A percentile compares a stretch with the other conserved stretches of the same genome.
These are phyloP conservation scores for Quercus ilex DNA, from an alignment of 306 rosid species.

Conservation along the genomic window DNA sequence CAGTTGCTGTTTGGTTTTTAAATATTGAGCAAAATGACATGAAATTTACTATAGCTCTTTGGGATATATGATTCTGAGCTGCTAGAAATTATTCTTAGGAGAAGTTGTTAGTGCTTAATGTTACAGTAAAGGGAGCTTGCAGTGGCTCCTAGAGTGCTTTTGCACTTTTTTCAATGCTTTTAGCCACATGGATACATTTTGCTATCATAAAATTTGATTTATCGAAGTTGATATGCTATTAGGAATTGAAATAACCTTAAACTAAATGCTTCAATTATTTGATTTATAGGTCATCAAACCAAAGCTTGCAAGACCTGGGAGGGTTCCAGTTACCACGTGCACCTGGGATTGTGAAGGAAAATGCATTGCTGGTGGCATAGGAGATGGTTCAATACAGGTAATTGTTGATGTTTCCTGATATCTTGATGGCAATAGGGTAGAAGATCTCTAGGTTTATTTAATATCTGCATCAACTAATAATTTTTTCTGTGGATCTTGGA, in stretches of 20 bases:
- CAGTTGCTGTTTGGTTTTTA: too few relatives aligned
- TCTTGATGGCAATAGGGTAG: conserved; percentile 5
- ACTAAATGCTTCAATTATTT: conserved; percentile 17
- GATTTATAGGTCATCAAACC: conserved; percentile 83
- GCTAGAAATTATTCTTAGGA: too few relatives aligned
- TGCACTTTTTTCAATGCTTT: too few relatives aligned
- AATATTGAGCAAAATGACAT: too few relatives aligned
- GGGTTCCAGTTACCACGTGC: conserved; percentile 90
- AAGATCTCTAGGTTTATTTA: neutral
- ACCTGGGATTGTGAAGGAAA: conserved; percentile 88
- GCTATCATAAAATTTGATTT: conserved; percentile 8
- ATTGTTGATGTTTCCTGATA: neutral
- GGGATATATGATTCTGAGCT: too few relatives aligned
- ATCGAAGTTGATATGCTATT: neutral
- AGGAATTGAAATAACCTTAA: neutral
- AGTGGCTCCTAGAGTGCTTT: too few relatives aligned
- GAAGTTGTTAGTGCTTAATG: too few relatives aligned
- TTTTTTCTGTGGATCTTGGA: conserved; percentile 4
- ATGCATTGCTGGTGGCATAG: conserved; percentile 87
- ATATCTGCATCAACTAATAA: neutral
- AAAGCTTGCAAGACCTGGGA: conserved; percentile 85
- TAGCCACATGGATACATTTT: neutral
- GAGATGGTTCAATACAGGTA: conserved; percentile 97
- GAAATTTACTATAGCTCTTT: too few relatives aligned
- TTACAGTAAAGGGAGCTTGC: too few relatives aligned